Evolutionary conservation across 805 yeast genomes (phyloP), one percentile per base, ranked within the genome.

Genomic region (Lipomyces orientalis): DNA sequence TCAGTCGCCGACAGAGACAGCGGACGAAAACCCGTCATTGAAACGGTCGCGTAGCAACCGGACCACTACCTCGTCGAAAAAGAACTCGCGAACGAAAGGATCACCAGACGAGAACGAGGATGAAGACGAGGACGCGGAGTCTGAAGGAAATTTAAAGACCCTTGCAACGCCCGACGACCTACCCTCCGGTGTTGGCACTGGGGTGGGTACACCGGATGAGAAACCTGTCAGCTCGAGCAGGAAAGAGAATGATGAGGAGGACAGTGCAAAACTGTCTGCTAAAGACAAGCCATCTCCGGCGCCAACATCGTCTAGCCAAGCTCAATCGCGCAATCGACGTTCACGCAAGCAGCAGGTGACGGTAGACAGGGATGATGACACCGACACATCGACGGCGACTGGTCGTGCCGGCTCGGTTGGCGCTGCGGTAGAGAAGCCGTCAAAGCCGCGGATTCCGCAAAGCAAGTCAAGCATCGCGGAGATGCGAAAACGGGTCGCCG

Each of bases 401-500:
- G 52, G 31, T 2, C 51, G 37, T 31, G 46, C 56, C 12, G n/a
- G 29, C 7, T 31, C 57, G 7, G n/a, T 25, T 16, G 51, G 49
- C 31, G 22, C 76, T 71, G 33, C 61, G 2, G 58, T 19, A 54
- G 87, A 84, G 69, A 90, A 89, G 76, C 90, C 94, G 1, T 88
- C 91, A 58, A 90, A 87, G 73, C 97, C 98, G 14, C 85, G 97
- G 64, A 81, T 87, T 56, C 98, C 97, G 6, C 89, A 89, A 66
- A 87, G 88, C 25, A 85, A 91, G 64, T 86, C 90, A 2, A 85
- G 93, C 2, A 78, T 93, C 68, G 85, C 86, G 73, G 99, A 94
- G 77, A 89, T 94, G 91, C 85, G 93, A 65, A 87, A 91, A 75
- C 84, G 99, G 67, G 90, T 93, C 1, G 89, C 91, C 1, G 96